These are phyloP conservation scores for Trichosanthes cucumerina DNA, from an alignment of 306 rosid genomes.

Conservation along the genomic window DNA sequence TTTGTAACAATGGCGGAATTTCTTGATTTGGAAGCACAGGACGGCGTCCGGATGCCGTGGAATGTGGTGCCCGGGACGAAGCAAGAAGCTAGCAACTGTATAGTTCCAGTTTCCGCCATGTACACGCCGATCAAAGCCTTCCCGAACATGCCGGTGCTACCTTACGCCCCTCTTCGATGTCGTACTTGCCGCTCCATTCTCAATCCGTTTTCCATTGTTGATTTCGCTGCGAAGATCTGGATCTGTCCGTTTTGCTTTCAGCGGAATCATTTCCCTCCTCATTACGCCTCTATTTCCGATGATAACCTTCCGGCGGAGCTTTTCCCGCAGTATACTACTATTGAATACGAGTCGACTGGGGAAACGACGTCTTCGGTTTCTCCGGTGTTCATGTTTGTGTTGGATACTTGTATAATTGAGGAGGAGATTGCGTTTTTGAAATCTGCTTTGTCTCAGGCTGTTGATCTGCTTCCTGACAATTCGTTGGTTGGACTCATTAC, in stretches of 20 bases:
- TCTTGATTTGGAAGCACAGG: slow-evolving; percentile 74
- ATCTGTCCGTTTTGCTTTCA: slow-evolving; percentile 90
- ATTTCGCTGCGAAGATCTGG: slow-evolving; percentile 96
- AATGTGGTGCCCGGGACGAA: slow-evolving; percentile 86
- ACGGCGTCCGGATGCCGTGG: slow-evolving; percentile 99
- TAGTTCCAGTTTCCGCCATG: slow-evolving; percentile 75
- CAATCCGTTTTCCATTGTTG: slow-evolving; percentile 89
- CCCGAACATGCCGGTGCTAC: slow-evolving; percentile 53
- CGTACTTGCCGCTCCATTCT: slow-evolving; percentile 88
- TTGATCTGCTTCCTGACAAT: slow-evolving; percentile 70
- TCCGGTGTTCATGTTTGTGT: slow-evolving; percentile 69
- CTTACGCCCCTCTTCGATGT: slow-evolving; percentile 78
- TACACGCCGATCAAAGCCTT: slow-evolving; percentile 78
- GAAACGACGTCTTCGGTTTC: slow-evolving; percentile 25
- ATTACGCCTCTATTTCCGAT: slow-evolving; percentile 73
- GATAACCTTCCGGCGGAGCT: slow-evolving; percentile 93
- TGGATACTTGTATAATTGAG: slow-evolving; percentile 71
- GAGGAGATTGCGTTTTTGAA: slow-evolving; percentile 68
- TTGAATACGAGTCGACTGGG: slow-evolving; percentile 51
- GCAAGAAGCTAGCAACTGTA: slow-evolving; percentile 52
- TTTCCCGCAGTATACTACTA: slow-evolving; percentile 79
- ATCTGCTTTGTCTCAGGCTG: slow-evolving; percentile 65
- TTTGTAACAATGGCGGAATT: slow-evolving; percentile 59
- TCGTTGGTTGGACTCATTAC: slow-evolving; percentile 83
- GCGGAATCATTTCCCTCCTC: slow-evolving; percentile 85